Percentiles rank a stretch among this genome's conserved stretches.
These are phyloP conservation scores for Moricandia moricandioides DNA, from an alignment of 345 rosid species.

Conservation along the genomic window DNA sequence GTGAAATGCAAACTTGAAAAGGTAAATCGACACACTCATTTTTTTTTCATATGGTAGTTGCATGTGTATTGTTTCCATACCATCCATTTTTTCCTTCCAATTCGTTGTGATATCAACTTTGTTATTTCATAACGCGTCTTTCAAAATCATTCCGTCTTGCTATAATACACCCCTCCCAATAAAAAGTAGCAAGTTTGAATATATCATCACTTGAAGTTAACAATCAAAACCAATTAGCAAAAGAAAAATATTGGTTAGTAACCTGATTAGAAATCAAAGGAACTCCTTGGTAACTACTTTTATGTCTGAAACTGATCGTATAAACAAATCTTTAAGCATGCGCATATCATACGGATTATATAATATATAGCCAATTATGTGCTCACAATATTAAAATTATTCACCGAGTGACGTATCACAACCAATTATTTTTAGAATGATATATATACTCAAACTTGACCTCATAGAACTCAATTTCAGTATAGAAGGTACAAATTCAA, in stretches of 20 bases:
- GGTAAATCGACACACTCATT: conserved; percentile 21
- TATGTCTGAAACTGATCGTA: background rate
- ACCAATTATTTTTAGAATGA: background rate
- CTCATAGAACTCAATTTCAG: background rate
- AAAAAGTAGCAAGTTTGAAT: conserved; percentile 1
- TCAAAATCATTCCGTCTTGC: conserved; percentile 14
- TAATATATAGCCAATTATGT: background rate
- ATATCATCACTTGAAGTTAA: background rate
- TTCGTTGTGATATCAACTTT: background rate
- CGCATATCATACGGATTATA: background rate
- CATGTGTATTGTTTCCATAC: conserved; percentile 26
- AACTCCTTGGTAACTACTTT: background rate
- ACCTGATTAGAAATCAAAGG: background rate
- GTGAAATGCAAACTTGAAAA: background rate
- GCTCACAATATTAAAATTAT: background rate
- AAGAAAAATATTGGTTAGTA: background rate
- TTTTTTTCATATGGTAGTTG: background rate
- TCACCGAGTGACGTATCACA: background rate
- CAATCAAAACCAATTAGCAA: background rate
- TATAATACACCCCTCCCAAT: background rate
- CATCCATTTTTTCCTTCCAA: conserved; percentile 14
- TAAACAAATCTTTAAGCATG: background rate
- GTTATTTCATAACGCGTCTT: conserved; percentile 7
- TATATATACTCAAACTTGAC: background rate
- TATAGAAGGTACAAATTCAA: background rate